Percentiles rank a stretch among this genome's conserved stretches.
These are phyloP conservation scores for Thermoascus crustaceus DNA, from an alignment of 2,329 filamentous ascomycete genomes.

Conservation along the genomic window DNA sequence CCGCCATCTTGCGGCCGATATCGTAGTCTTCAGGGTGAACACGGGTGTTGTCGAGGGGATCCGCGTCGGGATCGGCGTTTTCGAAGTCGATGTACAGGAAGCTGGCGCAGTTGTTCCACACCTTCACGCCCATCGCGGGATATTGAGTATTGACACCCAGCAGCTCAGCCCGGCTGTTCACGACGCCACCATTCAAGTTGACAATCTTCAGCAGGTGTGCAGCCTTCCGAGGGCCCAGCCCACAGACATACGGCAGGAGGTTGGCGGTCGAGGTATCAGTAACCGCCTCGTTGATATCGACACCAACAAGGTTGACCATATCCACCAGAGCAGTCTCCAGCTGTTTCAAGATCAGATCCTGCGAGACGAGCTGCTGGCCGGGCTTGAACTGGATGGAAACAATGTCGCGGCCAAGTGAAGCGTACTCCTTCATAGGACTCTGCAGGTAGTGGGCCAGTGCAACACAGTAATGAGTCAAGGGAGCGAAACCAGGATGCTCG, in stretches of 20 bases:
- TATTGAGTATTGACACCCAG: constrained; percentile 78
- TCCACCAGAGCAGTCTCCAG: constrained; percentile 97
- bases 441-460: constrained; percentile 86
- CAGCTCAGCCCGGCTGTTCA: constrained; percentile 77
- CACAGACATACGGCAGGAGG: constrained; percentile 81
- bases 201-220: constrained; percentile 79
- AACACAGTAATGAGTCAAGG: constrained; percentile 80
- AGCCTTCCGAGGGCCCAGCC: constrained; percentile 86
- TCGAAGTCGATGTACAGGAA: constrained; percentile 90
- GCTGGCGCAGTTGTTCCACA: constrained; percentile 96
- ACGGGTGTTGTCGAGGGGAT: constrained; percentile 92
- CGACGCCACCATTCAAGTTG: constrained; percentile 78
- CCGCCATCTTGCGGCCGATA: constrained; percentile 94
- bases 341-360: constrained; percentile 77
- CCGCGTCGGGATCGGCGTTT: constrained; percentile 67
- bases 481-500: constrained; percentile 73
- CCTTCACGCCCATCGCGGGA: constrained; percentile 75
- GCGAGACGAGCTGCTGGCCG: constrained; percentile 78
- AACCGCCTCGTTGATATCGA: constrained; percentile 90
- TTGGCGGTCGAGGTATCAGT: constrained; percentile 74
- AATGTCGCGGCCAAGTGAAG: constrained; percentile 80
- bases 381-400: constrained; percentile 80
- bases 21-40: constrained; percentile 99
- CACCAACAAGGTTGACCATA: constrained; percentile 93
- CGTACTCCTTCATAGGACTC: constrained; percentile 94